These are phyloP conservation scores for Apiospora hydei DNA, from an alignment of 2,329 filamentous ascomycete species.

Conservation along the genomic window DNA sequence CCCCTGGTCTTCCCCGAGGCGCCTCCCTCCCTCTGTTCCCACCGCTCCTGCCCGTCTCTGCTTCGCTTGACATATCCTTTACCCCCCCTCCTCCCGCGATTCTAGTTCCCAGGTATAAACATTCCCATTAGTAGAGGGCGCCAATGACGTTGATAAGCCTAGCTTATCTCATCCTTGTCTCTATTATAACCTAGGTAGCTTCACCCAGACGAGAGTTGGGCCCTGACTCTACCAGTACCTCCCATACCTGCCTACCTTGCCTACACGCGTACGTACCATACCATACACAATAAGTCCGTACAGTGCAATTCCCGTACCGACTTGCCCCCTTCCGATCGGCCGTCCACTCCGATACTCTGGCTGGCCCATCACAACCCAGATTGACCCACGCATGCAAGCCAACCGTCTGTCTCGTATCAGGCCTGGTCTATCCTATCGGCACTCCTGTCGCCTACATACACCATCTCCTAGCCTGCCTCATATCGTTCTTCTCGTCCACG, in stretches of 20 bases:
- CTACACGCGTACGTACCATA: not conserved
- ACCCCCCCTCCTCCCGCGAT: not conserved
- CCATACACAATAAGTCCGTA: not conserved
- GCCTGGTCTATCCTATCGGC: constrained; percentile 4
- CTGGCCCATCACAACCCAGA: constrained; percentile 9
- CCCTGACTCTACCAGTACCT: not conserved
- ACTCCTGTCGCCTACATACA: not conserved
- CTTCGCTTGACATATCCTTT: constrained; percentile 23
- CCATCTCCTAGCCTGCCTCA: not conserved
- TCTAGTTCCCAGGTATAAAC: constrained; percentile 25
- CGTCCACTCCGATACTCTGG: constrained; percentile 1
- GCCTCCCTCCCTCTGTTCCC: not conserved
- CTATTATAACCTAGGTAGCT: constrained; percentile 60
- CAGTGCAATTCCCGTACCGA: constrained; percentile 8
- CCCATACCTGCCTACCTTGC: not conserved
- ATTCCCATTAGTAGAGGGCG: constrained; percentile 27
- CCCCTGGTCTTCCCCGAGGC: not conserved
- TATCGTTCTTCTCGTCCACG: not conserved
- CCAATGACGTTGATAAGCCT: constrained; percentile 65
- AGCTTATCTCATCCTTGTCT: constrained; percentile 64
- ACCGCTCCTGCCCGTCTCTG: constrained; percentile 22
- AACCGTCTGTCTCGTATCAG: not conserved
- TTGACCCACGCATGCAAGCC: constrained; percentile 7
- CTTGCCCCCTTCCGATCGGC: not conserved
- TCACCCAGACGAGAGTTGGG: constrained; percentile 21